Evolutionary conservation across 1,284 basidiomycete genomes (phyloP).

Genomic region (Coniophora puteana): DNA sequence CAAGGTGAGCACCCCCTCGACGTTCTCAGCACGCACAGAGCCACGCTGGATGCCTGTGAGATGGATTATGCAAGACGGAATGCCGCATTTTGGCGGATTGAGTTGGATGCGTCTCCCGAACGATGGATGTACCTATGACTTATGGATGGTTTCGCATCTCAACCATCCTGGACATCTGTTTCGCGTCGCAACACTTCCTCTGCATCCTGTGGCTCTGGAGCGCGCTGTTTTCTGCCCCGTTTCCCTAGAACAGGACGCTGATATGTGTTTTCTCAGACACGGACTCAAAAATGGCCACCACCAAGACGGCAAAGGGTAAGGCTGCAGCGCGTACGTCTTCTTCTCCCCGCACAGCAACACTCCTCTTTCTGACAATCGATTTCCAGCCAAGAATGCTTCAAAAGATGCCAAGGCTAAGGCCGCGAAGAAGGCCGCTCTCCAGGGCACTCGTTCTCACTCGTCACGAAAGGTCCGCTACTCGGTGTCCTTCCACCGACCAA

Average conservation of each 20-base stretch:
- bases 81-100: no score
- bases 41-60: not conserved
- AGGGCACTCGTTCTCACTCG: constrained; percentile 76
- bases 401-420: constrained; percentile 85
- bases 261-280: constrained; percentile 7
- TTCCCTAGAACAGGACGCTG: constrained; percentile 8
- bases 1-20: constrained; percentile 20
- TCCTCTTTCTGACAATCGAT: not conserved
- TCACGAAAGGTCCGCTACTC: constrained; percentile 84
- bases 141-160: constrained; percentile 10
- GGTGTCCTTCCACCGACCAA: constrained; percentile 95
- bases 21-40: not conserved
- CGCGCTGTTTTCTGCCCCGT: not conserved
- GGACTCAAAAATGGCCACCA: constrained; percentile 48
- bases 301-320: constrained; percentile 63
- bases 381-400: constrained; percentile 27
- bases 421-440: constrained; percentile 95
- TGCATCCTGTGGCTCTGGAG: not conserved
- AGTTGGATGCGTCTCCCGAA: constrained; percentile 16
- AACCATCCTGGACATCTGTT: no score
- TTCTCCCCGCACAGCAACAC: constrained; percentile 11
- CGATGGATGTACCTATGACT: constrained; percentile 2
- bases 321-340: constrained; percentile 28
- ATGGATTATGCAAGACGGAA: no score
- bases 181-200: not conserved